Evolutionary conservation across 2,329 filamentous ascomycete genomes (phyloP), one percentile per base, ranked within the genome.

Genomic region (Neopestalotiopsis clavispora): DNA sequence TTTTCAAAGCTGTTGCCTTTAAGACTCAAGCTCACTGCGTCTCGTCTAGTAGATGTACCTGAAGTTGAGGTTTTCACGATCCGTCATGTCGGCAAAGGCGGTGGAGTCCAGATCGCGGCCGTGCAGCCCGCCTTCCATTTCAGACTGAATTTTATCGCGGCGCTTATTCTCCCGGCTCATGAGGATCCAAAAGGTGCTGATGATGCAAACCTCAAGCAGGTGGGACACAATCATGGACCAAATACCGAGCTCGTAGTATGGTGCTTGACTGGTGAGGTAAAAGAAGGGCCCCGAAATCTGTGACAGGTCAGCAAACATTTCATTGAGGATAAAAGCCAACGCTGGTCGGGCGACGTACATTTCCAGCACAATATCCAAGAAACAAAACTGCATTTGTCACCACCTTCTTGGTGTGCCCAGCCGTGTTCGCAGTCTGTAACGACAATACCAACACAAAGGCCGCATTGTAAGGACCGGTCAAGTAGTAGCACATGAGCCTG

Each of bases 371-470:
- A 71, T 86, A 86, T 0, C 85, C 85, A 2, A 87, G 76, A 74
- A 87, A 87, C 3, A 88, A 77, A 1, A 86, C 80, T 1, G 85
- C 86, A 70, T 89, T 89, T n/a, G 85, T 86, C 57, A 88, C 83
- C 2, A 89, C 86, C 74, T 90, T 88, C 73, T 89, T 89, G 1
- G 86, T 88, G 67, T 88, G 85, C 0, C 86, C 86, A 1, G 83
- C 81, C 4, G 82, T 85, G 67, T 83, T 84, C 3, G 82, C 82
- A 67, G 82, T 82, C 62, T 72, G 71, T 3, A 76, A 68, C 1
- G 74, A 75, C 12, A 84, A 79, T 71, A 84, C 81, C 71, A 82
- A 81, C 40, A 86, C 84, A 71, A 87, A 87, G 0, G 86, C 83
- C 0, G 86, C 86, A 72, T 86, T 86, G 71, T 87, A 87, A 0